Evolutionary conservation across 2,329 filamentous ascomycete genomes (phyloP).

Genomic region (Fusarium domesticum): DNA sequence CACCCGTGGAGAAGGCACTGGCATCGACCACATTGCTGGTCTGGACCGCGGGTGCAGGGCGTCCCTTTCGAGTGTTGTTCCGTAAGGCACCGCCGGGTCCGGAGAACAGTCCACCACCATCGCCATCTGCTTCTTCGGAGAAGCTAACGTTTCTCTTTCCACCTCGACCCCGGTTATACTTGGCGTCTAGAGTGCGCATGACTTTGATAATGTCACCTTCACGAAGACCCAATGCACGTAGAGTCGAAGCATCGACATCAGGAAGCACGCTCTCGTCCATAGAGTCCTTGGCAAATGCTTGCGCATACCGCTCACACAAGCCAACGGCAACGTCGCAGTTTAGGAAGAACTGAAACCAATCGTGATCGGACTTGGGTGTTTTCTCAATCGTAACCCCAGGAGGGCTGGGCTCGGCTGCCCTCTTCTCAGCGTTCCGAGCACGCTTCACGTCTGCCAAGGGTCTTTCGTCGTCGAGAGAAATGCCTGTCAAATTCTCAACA

Average conservation of each 20-base stretch:
- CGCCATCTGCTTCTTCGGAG: constrained; percentile 52
- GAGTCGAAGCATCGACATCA: constrained; percentile 78
- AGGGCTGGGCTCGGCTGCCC: constrained; percentile 18
- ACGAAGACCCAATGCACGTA: constrained; percentile 87
- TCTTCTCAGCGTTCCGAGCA: constrained; percentile 37
- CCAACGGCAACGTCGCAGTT: constrained; percentile 88
- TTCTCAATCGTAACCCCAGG: constrained; percentile 62
- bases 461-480: constrained; percentile 91
- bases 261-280: constrained; percentile 94
- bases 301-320: constrained; percentile 89
- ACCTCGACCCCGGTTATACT: constrained; percentile 60
- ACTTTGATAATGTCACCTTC: constrained; percentile 97
- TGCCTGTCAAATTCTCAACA: constrained; percentile 82
- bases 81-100: constrained; percentile 85
- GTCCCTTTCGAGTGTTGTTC: constrained; percentile 91
- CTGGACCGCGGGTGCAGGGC: constrained; percentile 82
- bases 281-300: constrained; percentile 83
- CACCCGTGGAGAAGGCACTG: constrained; percentile 72
- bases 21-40: constrained; percentile 83
- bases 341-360: constrained; percentile 99
- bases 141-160: constrained; percentile 37
- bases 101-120: constrained; percentile 76
- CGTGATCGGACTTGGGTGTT: constrained; percentile 70
- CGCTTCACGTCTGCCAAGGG: constrained; percentile 81
- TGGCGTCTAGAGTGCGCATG: constrained; percentile 82